Evolutionary conservation across 257 asterid genomes (phyloP).

Genomic region (Sherardia arvensis): DNA sequence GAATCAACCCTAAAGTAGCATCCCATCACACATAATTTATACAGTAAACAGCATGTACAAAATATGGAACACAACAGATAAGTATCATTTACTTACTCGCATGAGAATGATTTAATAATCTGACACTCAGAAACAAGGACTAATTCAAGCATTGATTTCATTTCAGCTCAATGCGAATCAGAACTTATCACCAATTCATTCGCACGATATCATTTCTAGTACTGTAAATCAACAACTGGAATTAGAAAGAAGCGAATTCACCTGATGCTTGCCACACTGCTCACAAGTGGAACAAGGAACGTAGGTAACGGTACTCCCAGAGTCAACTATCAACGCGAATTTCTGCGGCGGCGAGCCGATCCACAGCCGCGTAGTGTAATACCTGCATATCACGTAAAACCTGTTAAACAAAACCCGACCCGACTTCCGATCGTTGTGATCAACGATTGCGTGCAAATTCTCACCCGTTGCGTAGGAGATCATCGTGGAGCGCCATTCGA

Average conservation of each 20-base stretch:
- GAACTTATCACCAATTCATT: background rate
- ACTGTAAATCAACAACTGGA: background rate
- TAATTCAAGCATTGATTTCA: background rate
- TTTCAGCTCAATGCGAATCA: background rate
- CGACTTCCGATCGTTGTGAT: background rate
- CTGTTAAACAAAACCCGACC: background rate
- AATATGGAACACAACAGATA: background rate
- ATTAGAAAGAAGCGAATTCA: constrained; percentile 11
- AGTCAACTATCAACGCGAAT: constrained; percentile 90
- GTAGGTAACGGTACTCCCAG: constrained; percentile 95
- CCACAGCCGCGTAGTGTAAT: constrained; percentile 87
- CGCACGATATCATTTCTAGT: background rate
- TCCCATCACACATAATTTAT: background rate
- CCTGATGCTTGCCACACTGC: constrained; percentile 96
- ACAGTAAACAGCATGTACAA: background rate
- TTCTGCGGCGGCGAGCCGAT: constrained; percentile 93
- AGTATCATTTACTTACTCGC: background rate
- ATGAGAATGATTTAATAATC: background rate
- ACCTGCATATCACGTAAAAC: constrained; percentile 33
- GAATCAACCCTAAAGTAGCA: background rate
- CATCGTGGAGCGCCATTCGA: constrained; percentile 81
- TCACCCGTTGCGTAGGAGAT: constrained; percentile 76
- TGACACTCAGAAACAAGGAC: background rate
- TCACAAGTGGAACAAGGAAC: constrained; percentile 88
- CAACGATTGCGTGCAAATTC: background rate